A percentile compares a stretch with the other conserved stretches of the same genome.
Evolutionary conservation across 2,329 filamentous ascomycete genomes (phyloP).

Genomic region (Nemania bipapillata): DNA sequence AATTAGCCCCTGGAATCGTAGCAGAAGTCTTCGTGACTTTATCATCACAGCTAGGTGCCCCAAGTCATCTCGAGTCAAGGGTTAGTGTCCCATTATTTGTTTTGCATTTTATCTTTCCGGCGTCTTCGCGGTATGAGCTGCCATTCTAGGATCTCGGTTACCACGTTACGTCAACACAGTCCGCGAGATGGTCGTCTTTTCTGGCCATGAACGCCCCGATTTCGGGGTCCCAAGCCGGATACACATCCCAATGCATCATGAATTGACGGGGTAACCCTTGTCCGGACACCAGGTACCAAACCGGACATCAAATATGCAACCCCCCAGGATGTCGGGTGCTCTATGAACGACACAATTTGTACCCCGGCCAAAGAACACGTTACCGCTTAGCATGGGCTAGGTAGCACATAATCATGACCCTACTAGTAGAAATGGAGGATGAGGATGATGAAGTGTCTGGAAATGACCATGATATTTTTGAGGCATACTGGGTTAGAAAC

Average conservation of each 20-base stretch:
- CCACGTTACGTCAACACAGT: slow-evolving; percentile 40
- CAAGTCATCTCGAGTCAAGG: background rate
- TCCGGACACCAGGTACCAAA: slow-evolving; percentile 49
- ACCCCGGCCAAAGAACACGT: slow-evolving; percentile 52
- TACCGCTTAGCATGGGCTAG: slow-evolving; percentile 23
- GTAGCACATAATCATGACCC: no score
- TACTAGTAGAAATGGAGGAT: no score
- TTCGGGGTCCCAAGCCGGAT: slow-evolving; percentile 37
- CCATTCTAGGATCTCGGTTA: slow-evolving; percentile 38
- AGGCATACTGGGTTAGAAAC: no score
- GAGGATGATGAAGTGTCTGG: no score
- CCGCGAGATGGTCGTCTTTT: background rate
- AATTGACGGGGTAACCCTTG: slow-evolving; percentile 41
- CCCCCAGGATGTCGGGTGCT: slow-evolving; percentile 50
- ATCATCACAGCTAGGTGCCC: background rate
- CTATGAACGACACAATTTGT: slow-evolving; percentile 52
- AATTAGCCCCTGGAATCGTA: slow-evolving; percentile 19
- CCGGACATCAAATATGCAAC: slow-evolving; percentile 49
- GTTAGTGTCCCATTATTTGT: slow-evolving; percentile 1
- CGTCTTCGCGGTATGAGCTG: no score
- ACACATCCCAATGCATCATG: slow-evolving; percentile 49
- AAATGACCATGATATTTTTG: no score
- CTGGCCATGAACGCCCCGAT: slow-evolving; percentile 23
- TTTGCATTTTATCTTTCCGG: background rate
- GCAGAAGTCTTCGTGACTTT: background rate